Evolutionary conservation across 1,284 basidiomycete species (phyloP), one percentile per base, ranked within the genome.

Genomic region (Inonotus hispidus): DNA sequence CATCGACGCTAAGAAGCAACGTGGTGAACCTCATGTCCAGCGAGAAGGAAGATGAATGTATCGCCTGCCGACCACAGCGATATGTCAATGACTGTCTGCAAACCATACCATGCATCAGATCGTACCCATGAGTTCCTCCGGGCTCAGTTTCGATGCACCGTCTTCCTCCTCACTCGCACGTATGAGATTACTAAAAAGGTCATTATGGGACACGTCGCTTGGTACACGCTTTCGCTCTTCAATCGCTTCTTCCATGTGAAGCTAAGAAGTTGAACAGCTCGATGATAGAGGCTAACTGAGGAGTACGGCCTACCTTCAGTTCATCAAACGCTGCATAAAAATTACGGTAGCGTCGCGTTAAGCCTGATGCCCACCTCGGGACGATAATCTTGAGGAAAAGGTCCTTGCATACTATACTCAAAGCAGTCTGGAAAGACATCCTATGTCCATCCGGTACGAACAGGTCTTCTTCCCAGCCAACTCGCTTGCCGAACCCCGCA

Each of bases 161-260:
- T 75, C 68, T 0, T 60, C 49, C 19, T 73, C 71, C 45, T 70
- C 66, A 39, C 79, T 82, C 6, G 82, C 82, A 59, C 77, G 76
- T 3, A 86, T 69, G 14, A 86, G 72, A 64, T 75, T 79, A 64
- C 73, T 82, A 68, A 86, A 82, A 2, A 86, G 70, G 68, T 87
- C 84, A 62, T 82, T 69, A 32, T 74, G 74, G 60, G 78, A 74
- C 49, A 74, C 75, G 53, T 77, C 78, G 53, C 74, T 68, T 64
- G 32, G 50, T 16, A 71, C 67, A 13, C 58, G 63, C 57, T 75
- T 71, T 0, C 83, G 77, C 21, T 72, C 73, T 14, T 72, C 63
- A 54, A 85, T 81, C 82, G 85, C 83, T 68, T 84, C 82, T 1
- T 70, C 57, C 74, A 85, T 79, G 61, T 85, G 83, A 43, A 55